phyloP scores from a whole-genome alignment of 257 asterid genomes.

The Gentiana macrophylla region DNA sequence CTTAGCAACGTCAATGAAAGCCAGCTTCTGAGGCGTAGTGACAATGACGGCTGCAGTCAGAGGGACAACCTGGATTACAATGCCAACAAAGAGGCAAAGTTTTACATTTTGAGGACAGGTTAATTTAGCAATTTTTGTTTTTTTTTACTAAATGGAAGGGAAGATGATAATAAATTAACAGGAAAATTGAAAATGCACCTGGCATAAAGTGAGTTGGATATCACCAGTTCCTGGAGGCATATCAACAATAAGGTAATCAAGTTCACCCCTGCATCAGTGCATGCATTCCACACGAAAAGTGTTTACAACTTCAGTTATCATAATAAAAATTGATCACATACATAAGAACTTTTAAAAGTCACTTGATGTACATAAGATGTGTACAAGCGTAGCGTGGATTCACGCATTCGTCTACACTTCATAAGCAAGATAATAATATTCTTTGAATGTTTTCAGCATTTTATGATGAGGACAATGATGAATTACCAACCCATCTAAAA shows the following conservation, averaged over 20 bases:
- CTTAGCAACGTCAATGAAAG: slow-evolving; percentile 93
- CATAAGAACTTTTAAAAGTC: too few relatives aligned
- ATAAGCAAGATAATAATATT: too few relatives aligned
- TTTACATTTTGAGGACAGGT: not conserved
- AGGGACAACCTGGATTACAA: slow-evolving; percentile 72
- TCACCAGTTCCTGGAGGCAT: slow-evolving; percentile 99
- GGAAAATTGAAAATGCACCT: slow-evolving; percentile 41
- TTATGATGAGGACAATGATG: too few relatives aligned
- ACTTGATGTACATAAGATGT: too few relatives aligned
- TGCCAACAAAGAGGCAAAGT: slow-evolving; percentile 3
- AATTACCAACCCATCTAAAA: too few relatives aligned
- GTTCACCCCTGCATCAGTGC: slow-evolving; percentile 66
- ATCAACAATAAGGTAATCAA: slow-evolving; percentile 87
- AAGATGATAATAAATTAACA: slow-evolving; percentile 6
- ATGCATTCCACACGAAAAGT: too few relatives aligned
- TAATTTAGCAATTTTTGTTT: not conserved
- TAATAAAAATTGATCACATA: too few relatives aligned
- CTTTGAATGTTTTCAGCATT: too few relatives aligned
- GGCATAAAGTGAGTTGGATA: slow-evolving; percentile 91
- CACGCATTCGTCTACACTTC: too few relatives aligned
- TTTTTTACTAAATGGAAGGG: too few relatives aligned
- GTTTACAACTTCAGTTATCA: too few relatives aligned
- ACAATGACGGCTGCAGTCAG: slow-evolving; percentile 95
- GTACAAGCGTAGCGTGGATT: too few relatives aligned
- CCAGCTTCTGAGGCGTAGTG: slow-evolving; percentile 96